Evolutionary conservation across 225 moss, liverwort and hornwort genomes (phyloP), one percentile per base, ranked within the genome.

Genomic region (Physcomitrellopsis africana): DNA sequence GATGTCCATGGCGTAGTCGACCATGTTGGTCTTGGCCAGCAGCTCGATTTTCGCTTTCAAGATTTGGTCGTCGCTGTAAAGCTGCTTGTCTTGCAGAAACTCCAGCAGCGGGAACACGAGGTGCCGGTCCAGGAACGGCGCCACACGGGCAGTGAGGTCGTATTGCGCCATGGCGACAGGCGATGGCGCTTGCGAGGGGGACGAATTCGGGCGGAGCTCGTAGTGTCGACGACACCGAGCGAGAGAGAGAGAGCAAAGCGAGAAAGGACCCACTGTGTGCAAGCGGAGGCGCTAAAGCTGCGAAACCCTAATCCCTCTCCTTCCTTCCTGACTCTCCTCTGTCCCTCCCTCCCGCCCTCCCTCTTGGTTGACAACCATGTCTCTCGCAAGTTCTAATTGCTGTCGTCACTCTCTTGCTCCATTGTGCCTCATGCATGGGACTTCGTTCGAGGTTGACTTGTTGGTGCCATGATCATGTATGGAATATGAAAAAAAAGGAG

Each of bases 1-100:
- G 59, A 99, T 99, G 68, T 99, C 97, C 94, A 99, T 95, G 67
- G 93, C 93, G 63, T 99, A 95, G 78, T 99, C 97, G 12, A 99
- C 95, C 97, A 99, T 99, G 51, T 99, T 99, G 9, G 97, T 99
- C 85, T 95, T 99, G 42, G 92, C 93, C 57, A 99, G 82, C 22
- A 99, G 81, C 87, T 99, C 97, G 63, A 99, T 95, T 85, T 99
- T 99, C 22, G 97, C 93, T 79, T 99, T 99, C 9, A 93, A 66
- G 49, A 99, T 99, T 77, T 99, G 97, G 72, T 99, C 97, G 47
- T 99, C 95, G 49, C 86, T 79, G 76, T 99, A 93, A 53, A 99
- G 83, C 84, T 99, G 94, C 87, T 99, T 99, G 82, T 95, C 95
- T 73, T 99, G 97, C 73, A 99, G 81, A 79, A 95, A 99, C 78